A percentile compares a stretch with the other conserved stretches of the same genome.
Conservation (phyloP, 2,329 filamentous ascomycete species). For the Xylariaceae sp. region DNA sequence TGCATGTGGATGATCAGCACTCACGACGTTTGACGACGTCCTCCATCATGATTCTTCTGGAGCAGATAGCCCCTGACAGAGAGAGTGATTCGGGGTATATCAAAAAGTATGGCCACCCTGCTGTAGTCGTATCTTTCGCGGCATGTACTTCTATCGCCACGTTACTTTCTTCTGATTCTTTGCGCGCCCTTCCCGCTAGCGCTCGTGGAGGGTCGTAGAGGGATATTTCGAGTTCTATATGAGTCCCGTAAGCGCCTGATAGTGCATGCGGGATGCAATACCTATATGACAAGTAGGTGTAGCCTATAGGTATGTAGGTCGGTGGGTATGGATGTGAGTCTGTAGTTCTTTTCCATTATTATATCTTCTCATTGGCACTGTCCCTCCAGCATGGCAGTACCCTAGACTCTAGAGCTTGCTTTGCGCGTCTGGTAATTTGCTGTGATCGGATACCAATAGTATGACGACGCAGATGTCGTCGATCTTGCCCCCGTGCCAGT, state of each 20-base stretch:
- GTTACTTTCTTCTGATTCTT: not conserved
- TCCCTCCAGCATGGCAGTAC: not conserved
- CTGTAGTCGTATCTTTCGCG: no score
- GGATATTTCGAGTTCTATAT: constrained; percentile 2
- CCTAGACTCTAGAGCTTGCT: constrained; percentile 26
- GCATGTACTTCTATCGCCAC: not conserved
- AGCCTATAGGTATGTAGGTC: not conserved
- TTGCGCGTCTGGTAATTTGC: constrained; percentile 21
- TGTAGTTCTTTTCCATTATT: not conserved
- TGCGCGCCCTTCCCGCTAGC: not conserved
- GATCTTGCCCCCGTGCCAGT: constrained; percentile 86
- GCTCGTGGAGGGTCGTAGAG: constrained; percentile 3
- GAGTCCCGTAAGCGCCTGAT: constrained; percentile 21
- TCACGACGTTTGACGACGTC: no score
- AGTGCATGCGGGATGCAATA: constrained; percentile 18
- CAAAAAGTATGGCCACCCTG: no score
- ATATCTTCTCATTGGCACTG: not conserved
- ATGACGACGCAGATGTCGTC: constrained; percentile 92
- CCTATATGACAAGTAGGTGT: no score
- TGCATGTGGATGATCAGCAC: no score
- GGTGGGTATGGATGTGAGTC: constrained; percentile 1
- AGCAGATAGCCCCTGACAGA: not conserved
- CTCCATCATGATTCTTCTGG: not conserved
- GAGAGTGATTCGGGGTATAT: no score
- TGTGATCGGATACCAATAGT: constrained; percentile 66